Evolutionary conservation across 768 basidiomycete genomes (phyloP).

Genomic region (Aureoboletus auriporus): DNA sequence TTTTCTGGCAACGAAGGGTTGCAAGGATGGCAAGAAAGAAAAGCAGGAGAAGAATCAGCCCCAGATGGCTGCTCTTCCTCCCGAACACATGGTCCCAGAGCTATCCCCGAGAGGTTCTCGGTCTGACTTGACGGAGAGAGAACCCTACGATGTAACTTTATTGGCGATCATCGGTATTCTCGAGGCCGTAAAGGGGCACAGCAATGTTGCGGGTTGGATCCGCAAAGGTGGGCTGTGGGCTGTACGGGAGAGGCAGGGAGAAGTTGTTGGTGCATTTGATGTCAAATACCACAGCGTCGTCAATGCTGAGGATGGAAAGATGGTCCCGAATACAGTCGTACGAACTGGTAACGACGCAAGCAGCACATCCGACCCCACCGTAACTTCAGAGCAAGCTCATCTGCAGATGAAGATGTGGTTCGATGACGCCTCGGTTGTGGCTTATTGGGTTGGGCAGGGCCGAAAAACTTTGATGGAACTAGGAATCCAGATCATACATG

Average conservation of each 20-base stretch:
- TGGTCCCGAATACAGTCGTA: background rate
- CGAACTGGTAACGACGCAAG: conserved; percentile 14
- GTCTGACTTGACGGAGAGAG: conserved; percentile 10
- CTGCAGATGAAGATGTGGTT: conserved; percentile 45
- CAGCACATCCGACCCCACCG: conserved; percentile 5
- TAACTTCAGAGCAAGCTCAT: conserved; percentile 5
- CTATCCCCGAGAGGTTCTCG: background rate
- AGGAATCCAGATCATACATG: conserved; percentile 44
- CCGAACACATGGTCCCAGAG: conserved; percentile 1
- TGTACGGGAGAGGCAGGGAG: conserved; percentile 2
- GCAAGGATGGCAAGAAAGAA: conserved; percentile 9
- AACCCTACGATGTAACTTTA: conserved; percentile 44
- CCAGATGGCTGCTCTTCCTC: background rate
- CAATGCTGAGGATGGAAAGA: background rate
- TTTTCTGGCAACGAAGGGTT: conserved; percentile 17
- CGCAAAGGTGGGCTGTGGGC: conserved; percentile 47
- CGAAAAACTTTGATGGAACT: conserved; percentile 45
- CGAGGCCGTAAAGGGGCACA: conserved; percentile 52
- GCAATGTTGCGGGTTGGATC: conserved; percentile 68
- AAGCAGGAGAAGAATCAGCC: conserved; percentile 2
- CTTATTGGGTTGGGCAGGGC: conserved; percentile 53
- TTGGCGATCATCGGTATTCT: conserved; percentile 67
- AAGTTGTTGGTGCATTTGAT: background rate
- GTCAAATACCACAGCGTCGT: background rate
- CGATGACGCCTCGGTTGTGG: conserved; percentile 37